These are phyloP conservation scores for Colletotrichum sp. DNA, from an alignment of 2,329 filamentous ascomycete genomes.

Conservation along the genomic window DNA sequence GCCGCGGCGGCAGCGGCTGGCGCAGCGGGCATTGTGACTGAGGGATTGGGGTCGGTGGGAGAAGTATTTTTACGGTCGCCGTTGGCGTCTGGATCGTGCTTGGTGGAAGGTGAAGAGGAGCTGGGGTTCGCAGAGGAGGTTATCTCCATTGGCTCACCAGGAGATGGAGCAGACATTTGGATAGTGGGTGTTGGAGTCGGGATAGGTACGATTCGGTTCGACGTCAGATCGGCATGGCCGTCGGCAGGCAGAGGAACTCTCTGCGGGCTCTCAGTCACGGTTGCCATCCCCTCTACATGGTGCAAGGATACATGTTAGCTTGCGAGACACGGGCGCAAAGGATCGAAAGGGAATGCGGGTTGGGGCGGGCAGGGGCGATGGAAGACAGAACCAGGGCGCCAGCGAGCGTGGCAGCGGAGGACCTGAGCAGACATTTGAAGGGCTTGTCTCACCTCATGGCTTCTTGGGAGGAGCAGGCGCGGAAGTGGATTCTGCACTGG, in stretches of 20 bases:
- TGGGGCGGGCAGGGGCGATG: background rate
- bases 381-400: constrained; percentile 19
- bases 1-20: constrained; percentile 68
- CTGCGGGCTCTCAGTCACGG: constrained; percentile 56
- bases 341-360: constrained; percentile 8
- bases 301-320: constrained; percentile 23
- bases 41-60: constrained; percentile 41
- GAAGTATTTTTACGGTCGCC: constrained; percentile 40
- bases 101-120: constrained; percentile 3
- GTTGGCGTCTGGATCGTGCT: constrained; percentile 28
- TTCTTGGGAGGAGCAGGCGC: constrained; percentile 2
- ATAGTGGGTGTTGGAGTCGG: constrained; percentile 62
- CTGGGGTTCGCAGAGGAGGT: constrained; percentile 54
- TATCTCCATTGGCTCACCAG: constrained; percentile 67
- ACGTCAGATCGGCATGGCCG: constrained; percentile 49
- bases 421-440: background rate
- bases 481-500: background rate
- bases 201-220: constrained; percentile 52
- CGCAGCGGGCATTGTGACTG: constrained; percentile 55
- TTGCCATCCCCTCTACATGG: constrained; percentile 54
- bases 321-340: constrained; percentile 13
- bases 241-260: constrained; percentile 45
- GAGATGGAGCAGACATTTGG: constrained; percentile 63
- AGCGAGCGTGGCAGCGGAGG: constrained; percentile 15
- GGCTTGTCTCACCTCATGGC: constrained; percentile 20